phyloP scores from a whole-genome alignment of 2,329 filamentous ascomycete genomes.

The Chaetomiaceae sp. region DNA sequence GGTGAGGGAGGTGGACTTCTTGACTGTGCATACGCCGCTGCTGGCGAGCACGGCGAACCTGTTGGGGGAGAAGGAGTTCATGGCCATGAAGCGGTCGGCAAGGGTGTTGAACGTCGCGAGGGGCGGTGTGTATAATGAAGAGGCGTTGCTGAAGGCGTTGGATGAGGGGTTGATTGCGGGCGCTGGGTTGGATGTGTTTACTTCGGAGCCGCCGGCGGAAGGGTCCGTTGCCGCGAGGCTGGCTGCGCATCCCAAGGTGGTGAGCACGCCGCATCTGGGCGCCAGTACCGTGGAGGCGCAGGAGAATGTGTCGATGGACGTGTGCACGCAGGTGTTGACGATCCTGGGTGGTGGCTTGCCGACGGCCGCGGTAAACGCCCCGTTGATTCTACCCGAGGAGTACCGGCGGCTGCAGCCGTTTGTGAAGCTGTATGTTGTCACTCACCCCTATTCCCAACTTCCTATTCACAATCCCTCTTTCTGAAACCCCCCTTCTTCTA shows the following conservation, averaged over 20 bases:
- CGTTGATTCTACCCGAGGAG: slow-evolving; percentile 75
- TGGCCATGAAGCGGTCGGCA: slow-evolving; percentile 67
- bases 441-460: not conserved
- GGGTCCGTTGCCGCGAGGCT: slow-evolving; percentile 58
- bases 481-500: no score
- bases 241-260: slow-evolving; percentile 65
- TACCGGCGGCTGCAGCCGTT: slow-evolving; percentile 74
- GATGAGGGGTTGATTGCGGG: slow-evolving; percentile 68
- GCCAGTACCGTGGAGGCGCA: slow-evolving; percentile 79
- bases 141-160: slow-evolving; percentile 64
- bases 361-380: slow-evolving; percentile 73
- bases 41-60: slow-evolving; percentile 73
- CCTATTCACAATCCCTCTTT: not conserved
- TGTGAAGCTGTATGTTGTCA: slow-evolving; percentile 49
- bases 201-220: slow-evolving; percentile 59
- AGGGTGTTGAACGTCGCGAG: slow-evolving; percentile 75
- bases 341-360: slow-evolving; percentile 70
- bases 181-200: slow-evolving; percentile 77
- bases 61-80: slow-evolving; percentile 62
- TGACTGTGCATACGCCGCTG: slow-evolving; percentile 78
- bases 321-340: slow-evolving; percentile 72
- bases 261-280: slow-evolving; percentile 75
- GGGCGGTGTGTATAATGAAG: slow-evolving; percentile 76
- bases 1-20: slow-evolving; percentile 65
- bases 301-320: slow-evolving; percentile 78